Conservation (phyloP, 306 rosid species). For the Ceratonia siliqua region DNA sequence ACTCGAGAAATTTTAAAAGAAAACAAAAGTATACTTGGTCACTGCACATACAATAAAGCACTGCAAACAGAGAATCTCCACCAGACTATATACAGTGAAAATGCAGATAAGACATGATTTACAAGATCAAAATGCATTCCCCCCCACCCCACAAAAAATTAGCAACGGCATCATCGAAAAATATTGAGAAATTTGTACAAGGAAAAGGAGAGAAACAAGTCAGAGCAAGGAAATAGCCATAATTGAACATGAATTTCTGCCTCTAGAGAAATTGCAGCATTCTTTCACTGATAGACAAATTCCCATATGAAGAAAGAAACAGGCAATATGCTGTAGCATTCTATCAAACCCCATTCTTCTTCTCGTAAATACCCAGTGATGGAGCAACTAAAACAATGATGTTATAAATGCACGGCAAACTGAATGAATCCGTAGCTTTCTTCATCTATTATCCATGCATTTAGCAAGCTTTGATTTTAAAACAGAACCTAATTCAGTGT, state of each 20-base stretch:
- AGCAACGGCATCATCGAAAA: slow-evolving; percentile 27
- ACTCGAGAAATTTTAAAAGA: neutral
- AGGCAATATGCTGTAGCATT: slow-evolving; percentile 31
- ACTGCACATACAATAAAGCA: neutral
- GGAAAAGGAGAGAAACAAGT: slow-evolving; percentile 32
- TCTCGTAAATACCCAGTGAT: neutral
- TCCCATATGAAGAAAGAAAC: slow-evolving; percentile 35
- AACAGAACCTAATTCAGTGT: slow-evolving; percentile 32
- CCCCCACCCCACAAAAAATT: neutral
- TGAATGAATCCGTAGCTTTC: too few relatives aligned
- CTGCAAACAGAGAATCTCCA: slow-evolving; percentile 4
- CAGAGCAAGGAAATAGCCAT: slow-evolving; percentile 23
- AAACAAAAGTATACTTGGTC: neutral
- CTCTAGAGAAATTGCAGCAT: slow-evolving; percentile 25
- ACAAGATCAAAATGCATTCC: slow-evolving; percentile 16
- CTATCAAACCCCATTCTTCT: slow-evolving; percentile 24
- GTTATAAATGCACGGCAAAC: slow-evolving; percentile 13
- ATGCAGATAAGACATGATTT: slow-evolving; percentile 8
- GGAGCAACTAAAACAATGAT: slow-evolving; percentile 15
- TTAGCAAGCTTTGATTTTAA: slow-evolving; percentile 39
- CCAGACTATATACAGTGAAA: slow-evolving; percentile 2
- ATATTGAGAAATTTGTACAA: slow-evolving; percentile 42
- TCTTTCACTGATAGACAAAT: slow-evolving; percentile 22
- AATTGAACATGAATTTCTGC: slow-evolving; percentile 23
- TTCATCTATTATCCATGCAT: slow-evolving; percentile 30